Base-by-base conservation (phyloP, 164 flowering plant genomes). In the Aristolochia californica region DNA sequence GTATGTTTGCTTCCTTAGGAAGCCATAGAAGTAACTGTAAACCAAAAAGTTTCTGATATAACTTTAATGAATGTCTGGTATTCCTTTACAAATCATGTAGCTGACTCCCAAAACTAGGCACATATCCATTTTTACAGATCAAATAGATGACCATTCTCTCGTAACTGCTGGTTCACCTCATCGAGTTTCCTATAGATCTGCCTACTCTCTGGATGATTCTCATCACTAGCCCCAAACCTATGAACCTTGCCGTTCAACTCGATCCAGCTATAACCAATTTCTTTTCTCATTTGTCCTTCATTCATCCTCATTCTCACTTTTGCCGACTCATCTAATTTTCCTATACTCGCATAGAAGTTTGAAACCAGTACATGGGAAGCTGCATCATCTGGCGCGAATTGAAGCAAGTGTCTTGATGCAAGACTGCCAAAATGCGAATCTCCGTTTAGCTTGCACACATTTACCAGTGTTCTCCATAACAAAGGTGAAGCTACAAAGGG, bases 311-410 rank as follows among this genome's bases (percentile, higher is more conserved):
- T 53, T 59, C 77, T 70, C 56, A 68, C 63, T 45, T 65, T 62
- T 20, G 77, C 74, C 1, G 72, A 70, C 51, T 67, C 72, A 10
- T 67, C 58, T 14, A 67, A 34, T 72, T 70, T 62, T n/a, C 68
- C 63, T 14, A 54, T 18, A 5, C 48, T 48, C 13, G 58, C 53
- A 38, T 52, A 65, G 48, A 65, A 15, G 54, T 65, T 65, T 22
- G 62, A 44, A 45, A 65, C 68, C 10, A 53, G 62, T 4, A 59
- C 59, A 26, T 53, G 45, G 7, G 68, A 59, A 48, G 59, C 45
- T 14, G 63, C 54, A 21, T 65, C 62, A 12, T 65, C 58, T 0
- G 63, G 58, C 22, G 24, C 47, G 15, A 59, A 55, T 28, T 53
- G 43, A 22, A 65, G 68, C 58, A 65, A 59, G 12, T 18, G 22